Evolutionary conservation across 352 stramenopile genomes (phyloP).

Genomic region (Elongisporangium prolatum): DNA sequence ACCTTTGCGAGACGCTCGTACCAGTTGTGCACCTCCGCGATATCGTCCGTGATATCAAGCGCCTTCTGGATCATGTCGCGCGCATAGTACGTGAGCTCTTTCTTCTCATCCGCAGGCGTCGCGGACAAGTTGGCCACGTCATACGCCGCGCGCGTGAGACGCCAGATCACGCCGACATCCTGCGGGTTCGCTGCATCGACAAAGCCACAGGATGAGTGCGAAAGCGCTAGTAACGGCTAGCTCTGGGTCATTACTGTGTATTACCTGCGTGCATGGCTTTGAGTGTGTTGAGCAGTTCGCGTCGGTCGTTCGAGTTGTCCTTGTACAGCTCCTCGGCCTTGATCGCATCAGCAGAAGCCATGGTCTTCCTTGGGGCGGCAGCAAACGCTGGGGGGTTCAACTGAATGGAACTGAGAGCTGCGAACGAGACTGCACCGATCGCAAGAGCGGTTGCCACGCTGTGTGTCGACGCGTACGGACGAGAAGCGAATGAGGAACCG

Average conservation of each 20-base stretch:
- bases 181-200: conserved; percentile 23
- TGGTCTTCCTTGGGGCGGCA: conserved; percentile 24
- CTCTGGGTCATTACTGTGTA: no score
- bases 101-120: conserved; percentile 60
- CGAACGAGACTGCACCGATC: not conserved
- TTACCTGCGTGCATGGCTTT: conserved; percentile 50
- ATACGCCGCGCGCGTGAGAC: conserved; percentile 56
- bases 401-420: not conserved
- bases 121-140: conserved; percentile 55
- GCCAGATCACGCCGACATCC: conserved; percentile 62
- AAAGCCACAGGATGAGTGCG: not conserved
- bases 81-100: conserved; percentile 67
- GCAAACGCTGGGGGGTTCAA: conserved; percentile 7
- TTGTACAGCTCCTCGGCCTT: conserved; percentile 82
- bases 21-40: conserved; percentile 80
- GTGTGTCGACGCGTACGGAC: not conserved
- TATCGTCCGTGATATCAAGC: conserved; percentile 43
- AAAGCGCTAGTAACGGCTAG: not conserved
- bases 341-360: conserved; percentile 59
- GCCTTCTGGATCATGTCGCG: conserved; percentile 54
- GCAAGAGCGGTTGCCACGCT: not conserved
- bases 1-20: conserved; percentile 13
- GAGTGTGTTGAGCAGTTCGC: conserved; percentile 57
- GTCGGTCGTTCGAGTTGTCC: conserved; percentile 65
- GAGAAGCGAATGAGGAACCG: not conserved